Base-by-base conservation (phyloP, 2,329 filamentous ascomycete species). In the Tolypocladium inflatum region DNA sequence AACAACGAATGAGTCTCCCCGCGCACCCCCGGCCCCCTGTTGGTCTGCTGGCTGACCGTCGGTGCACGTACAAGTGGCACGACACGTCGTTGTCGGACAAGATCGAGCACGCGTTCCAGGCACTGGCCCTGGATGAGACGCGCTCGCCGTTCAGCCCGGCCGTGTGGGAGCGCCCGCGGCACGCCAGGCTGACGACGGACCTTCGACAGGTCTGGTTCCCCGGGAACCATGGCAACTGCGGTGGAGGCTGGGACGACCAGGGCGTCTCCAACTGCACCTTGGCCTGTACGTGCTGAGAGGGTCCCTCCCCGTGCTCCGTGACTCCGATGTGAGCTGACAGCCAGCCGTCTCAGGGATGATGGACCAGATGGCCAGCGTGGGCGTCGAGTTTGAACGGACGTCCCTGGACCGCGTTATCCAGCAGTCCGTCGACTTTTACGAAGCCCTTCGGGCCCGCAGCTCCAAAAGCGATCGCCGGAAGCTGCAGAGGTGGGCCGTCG, bases 141-240 rank as follows among this genome's bases (percentile, higher is more conserved):
- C 76, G 82, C 10, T 68, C 76, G 0, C 76, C 80, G 0, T 85
- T 84, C 59, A 71, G 69, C n/a, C 80, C 81, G 15, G 79, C 81
- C 2, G 68, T 84, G 1, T 84, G 80, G 81, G 78, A 82, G 62
- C 71, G 76, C 23, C 68, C 70, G 10, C 68, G 69, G 0, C 66
- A 70, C 33, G 72, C 75, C 37, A 69, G 67, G 41, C 64, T 70
- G 17, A 71, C 67, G 26, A 78, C 76, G 2, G 73, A 80, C 59
- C 69, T 80, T 51, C 72, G 77, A 35, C 78, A 80, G 61, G 77
- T 80, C 15, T 87, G 84, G 84, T 91, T 91, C 65, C 84, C 88
- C 0, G 88, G 88, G 8, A 83, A 81, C 55, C 88, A 91, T 66
- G 83, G 78, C 13, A 88, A 90, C 64, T 83, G 88, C 53, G 87